Evolutionary conservation across 345 rosid species (phyloP).

Genomic region (Populus deltoides): DNA sequence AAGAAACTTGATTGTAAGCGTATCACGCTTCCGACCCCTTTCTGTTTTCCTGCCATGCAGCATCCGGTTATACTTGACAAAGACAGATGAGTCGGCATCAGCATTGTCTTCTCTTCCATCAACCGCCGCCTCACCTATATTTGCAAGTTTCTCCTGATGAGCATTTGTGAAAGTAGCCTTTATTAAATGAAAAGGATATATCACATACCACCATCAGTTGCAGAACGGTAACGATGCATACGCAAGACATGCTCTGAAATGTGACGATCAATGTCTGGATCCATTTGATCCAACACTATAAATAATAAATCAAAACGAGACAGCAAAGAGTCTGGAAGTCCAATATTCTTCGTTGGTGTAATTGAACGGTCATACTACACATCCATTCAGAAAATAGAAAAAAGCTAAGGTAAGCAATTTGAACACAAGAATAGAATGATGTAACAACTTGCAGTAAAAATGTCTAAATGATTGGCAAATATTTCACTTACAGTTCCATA

Average conservation of each 20-base stretch:
- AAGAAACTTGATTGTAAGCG: constrained; percentile 78
- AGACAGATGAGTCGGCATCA: constrained; percentile 69
- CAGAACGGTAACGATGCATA: constrained; percentile 85
- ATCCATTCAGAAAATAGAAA: constrained; percentile 17
- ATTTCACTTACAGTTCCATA: constrained; percentile 84
- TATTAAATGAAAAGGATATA: background rate
- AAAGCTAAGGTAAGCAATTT: constrained; percentile 5
- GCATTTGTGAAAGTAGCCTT: background rate
- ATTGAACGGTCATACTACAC: constrained; percentile 93
- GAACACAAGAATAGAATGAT: background rate
- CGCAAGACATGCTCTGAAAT: constrained; percentile 95
- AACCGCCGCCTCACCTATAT: constrained; percentile 55
- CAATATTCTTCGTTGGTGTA: constrained; percentile 98
- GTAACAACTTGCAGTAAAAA: background rate
- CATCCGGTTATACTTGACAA: constrained; percentile 86
- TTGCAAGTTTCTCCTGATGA: constrained; percentile 20
- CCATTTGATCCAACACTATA: constrained; percentile 99
- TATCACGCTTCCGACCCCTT: constrained; percentile 68
- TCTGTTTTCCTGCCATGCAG: constrained; percentile 78
- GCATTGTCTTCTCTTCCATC: constrained; percentile 86
- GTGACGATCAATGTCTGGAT: constrained; percentile 78
- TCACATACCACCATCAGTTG: constrained; percentile 65
- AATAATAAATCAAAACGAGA: constrained; percentile 96
- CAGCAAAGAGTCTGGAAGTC: constrained; percentile 98
- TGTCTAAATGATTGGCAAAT: constrained; percentile 4